Evolutionary conservation across 2,329 filamentous ascomycete genomes (phyloP).

Genomic region (Coniosporium tulheliwenetii): DNA sequence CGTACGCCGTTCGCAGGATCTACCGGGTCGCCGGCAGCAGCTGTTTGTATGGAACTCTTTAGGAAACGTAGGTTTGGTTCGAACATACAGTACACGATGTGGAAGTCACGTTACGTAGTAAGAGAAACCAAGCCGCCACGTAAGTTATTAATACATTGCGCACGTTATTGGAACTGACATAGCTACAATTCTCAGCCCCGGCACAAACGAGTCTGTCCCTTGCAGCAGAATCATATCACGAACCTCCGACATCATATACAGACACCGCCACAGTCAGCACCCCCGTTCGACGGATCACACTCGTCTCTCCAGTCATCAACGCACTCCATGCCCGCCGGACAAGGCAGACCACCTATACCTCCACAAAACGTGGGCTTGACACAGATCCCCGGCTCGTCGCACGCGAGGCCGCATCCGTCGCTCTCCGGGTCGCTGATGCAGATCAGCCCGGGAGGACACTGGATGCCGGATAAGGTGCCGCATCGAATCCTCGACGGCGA

Average conservation of each 20-base stretch:
- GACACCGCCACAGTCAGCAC: conserved; percentile 26
- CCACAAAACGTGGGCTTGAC: conserved; percentile 19
- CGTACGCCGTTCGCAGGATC: too few species aligned
- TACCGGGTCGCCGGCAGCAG: too few species aligned
- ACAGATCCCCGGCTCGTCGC: conserved; percentile 18
- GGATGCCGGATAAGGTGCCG: conserved; percentile 11
- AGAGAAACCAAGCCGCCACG: too few species aligned
- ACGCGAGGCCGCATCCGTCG: conserved; percentile 13
- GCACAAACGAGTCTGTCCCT: too few species aligned
- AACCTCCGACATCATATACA: conserved; percentile 13
- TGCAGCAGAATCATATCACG: too few species aligned
- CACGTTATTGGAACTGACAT: too few species aligned
- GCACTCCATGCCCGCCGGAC: conserved; percentile 19
- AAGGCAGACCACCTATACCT: conserved; percentile 22
- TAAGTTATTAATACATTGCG: too few species aligned
- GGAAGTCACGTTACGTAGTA: too few species aligned
- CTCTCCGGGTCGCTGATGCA: conserved; percentile 18
- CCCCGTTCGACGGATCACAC: conserved; percentile 22
- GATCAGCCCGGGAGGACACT: conserved; percentile 7
- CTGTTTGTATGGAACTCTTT: too few species aligned
- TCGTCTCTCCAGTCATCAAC: conserved; percentile 27
- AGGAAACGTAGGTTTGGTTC: too few species aligned
- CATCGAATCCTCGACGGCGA: conserved; percentile 10
- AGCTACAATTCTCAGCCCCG: too few species aligned
- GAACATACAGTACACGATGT: too few species aligned